A percentile compares a stretch with the other conserved stretches of the same genome.
Evolutionary conservation across 75 land plant species (phyloP).

Genomic region (Pinus albicaulis): DNA sequence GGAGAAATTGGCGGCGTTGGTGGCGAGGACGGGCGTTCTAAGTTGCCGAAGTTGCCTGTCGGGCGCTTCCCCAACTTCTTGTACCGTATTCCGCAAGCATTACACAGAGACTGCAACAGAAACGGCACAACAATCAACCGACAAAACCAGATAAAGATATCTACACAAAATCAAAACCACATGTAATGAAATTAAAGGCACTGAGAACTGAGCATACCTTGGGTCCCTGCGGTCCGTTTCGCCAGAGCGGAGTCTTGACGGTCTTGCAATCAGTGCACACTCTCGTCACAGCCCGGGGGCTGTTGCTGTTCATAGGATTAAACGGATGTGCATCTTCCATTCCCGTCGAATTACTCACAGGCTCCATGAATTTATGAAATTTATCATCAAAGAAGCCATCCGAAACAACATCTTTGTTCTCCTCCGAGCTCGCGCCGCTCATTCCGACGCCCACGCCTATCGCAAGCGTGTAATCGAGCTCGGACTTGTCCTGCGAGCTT

Average conservation of each 20-base stretch:
- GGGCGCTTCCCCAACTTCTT: slow-evolving; percentile 32
- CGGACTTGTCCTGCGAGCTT: neutral
- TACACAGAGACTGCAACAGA: slow-evolving; percentile 43
- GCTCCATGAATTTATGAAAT: neutral
- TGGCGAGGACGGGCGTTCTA: neutral
- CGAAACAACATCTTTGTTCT: neutral
- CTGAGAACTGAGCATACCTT: slow-evolving; percentile 47
- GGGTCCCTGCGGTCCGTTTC: slow-evolving; percentile 56
- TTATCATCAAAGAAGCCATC: neutral
- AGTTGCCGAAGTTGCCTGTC: neutral
- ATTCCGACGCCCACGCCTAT: neutral
- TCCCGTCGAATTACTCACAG: neutral
- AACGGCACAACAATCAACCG: neutral
- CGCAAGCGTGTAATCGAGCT: slow-evolving; percentile 1
- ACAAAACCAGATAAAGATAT: neutral
- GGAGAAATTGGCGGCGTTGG: slow-evolving; percentile 5
- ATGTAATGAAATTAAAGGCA: neutral
- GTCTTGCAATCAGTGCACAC: slow-evolving; percentile 18
- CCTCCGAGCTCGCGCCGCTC: neutral
- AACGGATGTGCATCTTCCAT: neutral
- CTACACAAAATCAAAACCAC: neutral
- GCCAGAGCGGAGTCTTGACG: slow-evolving; percentile 62
- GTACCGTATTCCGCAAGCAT: slow-evolving; percentile 62
- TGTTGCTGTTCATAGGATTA: neutral
- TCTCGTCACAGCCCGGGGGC: neutral